Conservation (phyloP, 768 basidiomycete species). For the Termitomyces sp. region DNA sequence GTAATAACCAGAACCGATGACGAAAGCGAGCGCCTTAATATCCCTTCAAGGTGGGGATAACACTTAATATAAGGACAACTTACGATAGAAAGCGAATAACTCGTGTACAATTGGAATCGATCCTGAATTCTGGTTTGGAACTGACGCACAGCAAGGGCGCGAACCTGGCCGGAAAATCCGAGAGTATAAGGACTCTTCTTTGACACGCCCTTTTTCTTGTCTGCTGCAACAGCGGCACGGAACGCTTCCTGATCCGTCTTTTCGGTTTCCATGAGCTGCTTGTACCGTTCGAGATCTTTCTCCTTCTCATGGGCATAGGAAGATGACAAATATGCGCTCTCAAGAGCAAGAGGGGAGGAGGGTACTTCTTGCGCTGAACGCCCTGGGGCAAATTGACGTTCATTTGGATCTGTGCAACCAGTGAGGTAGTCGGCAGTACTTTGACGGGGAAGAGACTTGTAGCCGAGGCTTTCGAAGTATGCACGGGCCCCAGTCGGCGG, state of each 20-base stretch:
- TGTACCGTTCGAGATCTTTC: conserved; percentile 52
- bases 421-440: conserved; percentile 85
- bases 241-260: conserved; percentile 71
- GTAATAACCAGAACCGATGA: conserved; percentile 72
- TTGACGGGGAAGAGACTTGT: conserved; percentile 71
- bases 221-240: conserved; percentile 64
- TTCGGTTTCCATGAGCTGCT: conserved; percentile 48
- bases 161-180: conserved; percentile 69
- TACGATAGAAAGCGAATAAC: conserved; percentile 56
- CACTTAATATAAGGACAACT: conserved; percentile 18
- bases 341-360: conserved; percentile 62
- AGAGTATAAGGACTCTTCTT: conserved; percentile 81
- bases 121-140: conserved; percentile 74
- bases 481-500: conserved; percentile 63
- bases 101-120: conserved; percentile 70
- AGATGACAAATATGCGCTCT: conserved; percentile 53
- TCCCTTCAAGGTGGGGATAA: background rate
- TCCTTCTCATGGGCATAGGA: conserved; percentile 36
- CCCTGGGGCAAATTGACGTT: conserved; percentile 72
- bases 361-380: conserved; percentile 55
- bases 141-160: conserved; percentile 64
- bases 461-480: conserved; percentile 77
- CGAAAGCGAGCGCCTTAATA: conserved; percentile 46
- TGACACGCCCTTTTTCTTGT: conserved; percentile 76
- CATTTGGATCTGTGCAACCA: conserved; percentile 79